Conservation (phyloP, 2,329 filamentous ascomycete species). For the Lithohypha guttulata region DNA sequence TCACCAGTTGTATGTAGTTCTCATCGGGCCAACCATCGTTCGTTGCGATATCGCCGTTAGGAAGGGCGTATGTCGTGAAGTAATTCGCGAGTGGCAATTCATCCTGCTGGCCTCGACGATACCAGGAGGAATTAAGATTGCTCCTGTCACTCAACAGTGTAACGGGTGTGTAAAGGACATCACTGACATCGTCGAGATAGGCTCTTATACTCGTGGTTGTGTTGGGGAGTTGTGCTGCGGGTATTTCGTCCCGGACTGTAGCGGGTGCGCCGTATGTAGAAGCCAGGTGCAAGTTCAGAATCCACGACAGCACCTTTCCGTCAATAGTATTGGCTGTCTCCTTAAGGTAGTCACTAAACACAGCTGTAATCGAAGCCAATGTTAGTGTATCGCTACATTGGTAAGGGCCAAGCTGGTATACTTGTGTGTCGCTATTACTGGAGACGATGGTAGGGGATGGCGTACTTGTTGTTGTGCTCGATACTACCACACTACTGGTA, state of each 20-base stretch:
- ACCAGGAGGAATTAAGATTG: constrained; percentile 52
- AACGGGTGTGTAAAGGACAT: constrained; percentile 41
- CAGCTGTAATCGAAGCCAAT: constrained; percentile 38
- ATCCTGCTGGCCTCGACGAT: constrained; percentile 24
- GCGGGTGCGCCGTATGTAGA: constrained; percentile 33
- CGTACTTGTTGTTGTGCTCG: constrained; percentile 9
- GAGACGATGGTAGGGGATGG: constrained; percentile 12
- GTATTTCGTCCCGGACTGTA: constrained; percentile 32
- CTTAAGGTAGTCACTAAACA: constrained; percentile 44
- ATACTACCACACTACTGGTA: neutral
- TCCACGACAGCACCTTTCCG: constrained; percentile 43
- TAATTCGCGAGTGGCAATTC: constrained; percentile 41
- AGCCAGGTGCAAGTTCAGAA: constrained; percentile 51
- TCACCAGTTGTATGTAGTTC: constrained; percentile 44
- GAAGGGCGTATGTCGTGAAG: constrained; percentile 34
- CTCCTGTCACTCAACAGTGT: constrained; percentile 41
- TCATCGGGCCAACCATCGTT: constrained; percentile 55
- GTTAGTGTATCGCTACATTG: constrained; percentile 45
- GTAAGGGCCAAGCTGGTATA: constrained; percentile 39
- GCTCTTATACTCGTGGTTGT: constrained; percentile 36
- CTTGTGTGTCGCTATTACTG: neutral
- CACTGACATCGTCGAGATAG: constrained; percentile 32
- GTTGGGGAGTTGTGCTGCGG: constrained; percentile 35
- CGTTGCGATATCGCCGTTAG: constrained; percentile 34
- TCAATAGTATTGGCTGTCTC: constrained; percentile 44